These are phyloP conservation scores for Quercus tomentella DNA, from an alignment of 331 rosid genomes.

Conservation along the genomic window DNA sequence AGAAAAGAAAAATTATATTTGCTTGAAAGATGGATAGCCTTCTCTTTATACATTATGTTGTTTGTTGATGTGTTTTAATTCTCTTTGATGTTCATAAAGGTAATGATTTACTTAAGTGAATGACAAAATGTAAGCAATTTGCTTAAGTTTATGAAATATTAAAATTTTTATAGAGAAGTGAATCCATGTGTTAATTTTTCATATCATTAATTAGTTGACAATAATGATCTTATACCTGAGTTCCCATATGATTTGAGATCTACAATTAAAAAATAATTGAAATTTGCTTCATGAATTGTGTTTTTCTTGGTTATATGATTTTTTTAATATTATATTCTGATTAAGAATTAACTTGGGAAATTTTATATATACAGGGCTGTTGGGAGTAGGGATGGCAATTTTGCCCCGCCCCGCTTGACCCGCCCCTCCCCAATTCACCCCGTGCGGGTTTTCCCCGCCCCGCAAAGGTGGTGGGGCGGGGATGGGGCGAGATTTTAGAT, in stretches of 20 bases:
- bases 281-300: background rate
- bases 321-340: background rate
- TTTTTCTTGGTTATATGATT: background rate
- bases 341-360: background rate
- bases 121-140: too few species aligned
- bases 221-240: background rate
- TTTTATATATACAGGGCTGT: conserved; percentile 39
- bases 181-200: background rate
- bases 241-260: background rate
- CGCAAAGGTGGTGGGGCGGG: too few species aligned
- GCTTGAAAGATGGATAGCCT: background rate
- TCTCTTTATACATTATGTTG: background rate
- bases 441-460: too few species aligned
- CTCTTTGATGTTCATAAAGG: background rate
- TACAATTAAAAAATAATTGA: background rate
- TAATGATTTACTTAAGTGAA: background rate
- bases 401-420: too few species aligned
- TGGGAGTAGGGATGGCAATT: too few species aligned
- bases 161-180: background rate
- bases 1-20: background rate
- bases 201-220: background rate
- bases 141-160: background rate
- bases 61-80: background rate
- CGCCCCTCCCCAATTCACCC: too few species aligned
- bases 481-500: too few species aligned